Conservation (phyloP, 2,329 filamentous ascomycete genomes). For the Colletotrichum melonis region DNA sequence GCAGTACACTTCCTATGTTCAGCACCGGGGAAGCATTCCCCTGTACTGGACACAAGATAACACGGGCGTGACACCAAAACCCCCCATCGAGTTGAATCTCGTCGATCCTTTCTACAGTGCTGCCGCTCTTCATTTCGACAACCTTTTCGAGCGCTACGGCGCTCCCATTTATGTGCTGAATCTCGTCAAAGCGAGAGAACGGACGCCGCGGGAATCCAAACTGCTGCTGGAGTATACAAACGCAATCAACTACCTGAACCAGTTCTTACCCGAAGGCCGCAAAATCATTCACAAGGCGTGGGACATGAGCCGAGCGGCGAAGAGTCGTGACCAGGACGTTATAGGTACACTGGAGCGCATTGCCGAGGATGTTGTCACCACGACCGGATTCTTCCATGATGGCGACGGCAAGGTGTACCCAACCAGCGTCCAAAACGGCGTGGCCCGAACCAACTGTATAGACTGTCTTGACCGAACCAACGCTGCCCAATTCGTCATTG, state of each 20-base stretch:
- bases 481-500: constrained; percentile 97
- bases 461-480: constrained; percentile 98
- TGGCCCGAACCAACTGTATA: constrained; percentile 96
- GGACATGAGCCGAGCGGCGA: constrained; percentile 97
- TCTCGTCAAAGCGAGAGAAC: constrained; percentile 88
- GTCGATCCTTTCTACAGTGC: constrained; percentile 96
- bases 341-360: constrained; percentile 92
- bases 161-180: constrained; percentile 93
- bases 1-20: constrained; percentile 94
- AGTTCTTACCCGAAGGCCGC: constrained; percentile 85
- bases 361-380: constrained; percentile 85
- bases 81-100: constrained; percentile 94
- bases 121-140: constrained; percentile 93
- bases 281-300: constrained; percentile 95
- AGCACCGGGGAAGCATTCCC: constrained; percentile 96
- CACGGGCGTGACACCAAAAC: constrained; percentile 94
- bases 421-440: constrained; percentile 85
- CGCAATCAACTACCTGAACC: constrained; percentile 91
- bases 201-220: constrained; percentile 91
- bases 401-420: constrained; percentile 76
- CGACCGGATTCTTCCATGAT: constrained; percentile 95
- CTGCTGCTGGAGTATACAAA: constrained; percentile 87
- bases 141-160: constrained; percentile 93
- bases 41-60: constrained; percentile 98
- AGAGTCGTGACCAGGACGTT: constrained; percentile 91